phyloP scores from a whole-genome alignment of 2,329 filamentous ascomycete species.

The Drechslerella stenobrocha region DNA sequence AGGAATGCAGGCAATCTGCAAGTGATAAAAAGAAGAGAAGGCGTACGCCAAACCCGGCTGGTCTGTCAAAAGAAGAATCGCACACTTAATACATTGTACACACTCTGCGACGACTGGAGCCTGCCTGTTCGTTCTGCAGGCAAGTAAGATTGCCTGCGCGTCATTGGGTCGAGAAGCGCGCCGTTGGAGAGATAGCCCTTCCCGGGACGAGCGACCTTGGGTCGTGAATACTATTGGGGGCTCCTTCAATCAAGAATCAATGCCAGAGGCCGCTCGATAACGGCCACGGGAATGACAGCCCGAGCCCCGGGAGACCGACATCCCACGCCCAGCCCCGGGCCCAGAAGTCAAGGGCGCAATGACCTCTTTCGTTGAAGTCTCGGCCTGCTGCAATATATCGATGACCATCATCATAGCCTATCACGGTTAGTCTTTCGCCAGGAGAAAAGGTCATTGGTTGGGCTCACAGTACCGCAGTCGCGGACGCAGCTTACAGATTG shows the following conservation, averaged over 20 bases:
- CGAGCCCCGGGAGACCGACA: neutral
- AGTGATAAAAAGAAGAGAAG: conserved; percentile 24
- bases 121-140: conserved; percentile 33
- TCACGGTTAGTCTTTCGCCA: conserved; percentile 34
- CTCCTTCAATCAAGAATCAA: too few relatives aligned
- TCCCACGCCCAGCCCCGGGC: conserved; percentile 12
- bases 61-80: conserved; percentile 12
- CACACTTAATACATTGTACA: conserved; percentile 21
- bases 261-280: conserved; percentile 8
- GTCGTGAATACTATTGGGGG: conserved; percentile 1
- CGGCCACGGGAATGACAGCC: conserved; percentile 4
- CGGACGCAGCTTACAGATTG: conserved; percentile 19
- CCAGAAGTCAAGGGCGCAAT: conserved; percentile 8
- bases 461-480: conserved; percentile 32
- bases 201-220: neutral
- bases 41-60: neutral
- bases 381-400: conserved; percentile 27
- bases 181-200: conserved; percentile 39
- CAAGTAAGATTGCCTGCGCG: conserved; percentile 43
- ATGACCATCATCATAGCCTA: conserved; percentile 26
- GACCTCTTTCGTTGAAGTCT: conserved; percentile 15
- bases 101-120: conserved; percentile 46
- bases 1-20: conserved; percentile 45
- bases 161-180: conserved; percentile 46
- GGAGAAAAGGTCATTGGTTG: conserved; percentile 34